Base-by-base conservation (phyloP, 495 filamentous ascomycete species). In the Penicillium dipodomyicola region DNA sequence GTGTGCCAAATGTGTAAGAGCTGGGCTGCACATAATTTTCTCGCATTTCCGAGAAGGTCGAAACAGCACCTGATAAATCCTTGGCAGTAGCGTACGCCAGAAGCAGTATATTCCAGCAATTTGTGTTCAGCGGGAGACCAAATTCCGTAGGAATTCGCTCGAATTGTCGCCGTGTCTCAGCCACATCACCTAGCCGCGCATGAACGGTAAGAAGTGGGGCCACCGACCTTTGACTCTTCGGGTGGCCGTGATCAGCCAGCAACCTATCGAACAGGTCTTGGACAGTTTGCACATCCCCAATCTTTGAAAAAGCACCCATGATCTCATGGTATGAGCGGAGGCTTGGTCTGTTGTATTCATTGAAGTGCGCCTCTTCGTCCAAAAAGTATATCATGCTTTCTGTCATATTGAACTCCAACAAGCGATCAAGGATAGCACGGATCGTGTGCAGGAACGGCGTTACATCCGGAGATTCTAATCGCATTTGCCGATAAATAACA, bases 41-140 rank as follows among this genome's bases (percentile, higher is more conserved):
- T 15, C 82, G 66, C 63, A 94, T 72, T 12, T 77, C 62, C 17
- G 84, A 72, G 55, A 92, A 88, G 25, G 75, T 77, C 3, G 69
- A 58, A 56, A 89, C 74, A 15, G 84, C 84, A 4, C 82, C 83
- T 39, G 84, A 75, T 45, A 87, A 75, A 68, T 96, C 87, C 27
- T 79, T 75, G 5, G 80, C 81, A 61, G 83, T 84, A 2, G 75
- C 72, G 67, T 91, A 78, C 4, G 90, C 89, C 56, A 86, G 81
- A 15, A 98, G 73, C 32, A 96, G 66, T 29, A 88, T 86, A 64
- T 97, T 96, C 84, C 86, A 95, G 42, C 80, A 82, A 12, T 72
- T 57, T 0, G 72, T 67, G 57, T 81, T 80, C 19, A 83, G 85
- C 17, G 72, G 48, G 14, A 89, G 60, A 0, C 76, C 72, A 54